A percentile compares a stretch with the other conserved stretches of the same genome.
These are phyloP conservation scores for Actinomortierella ambigua DNA, from an alignment of 371 early-diverging fungal species.

Conservation along the genomic window DNA sequence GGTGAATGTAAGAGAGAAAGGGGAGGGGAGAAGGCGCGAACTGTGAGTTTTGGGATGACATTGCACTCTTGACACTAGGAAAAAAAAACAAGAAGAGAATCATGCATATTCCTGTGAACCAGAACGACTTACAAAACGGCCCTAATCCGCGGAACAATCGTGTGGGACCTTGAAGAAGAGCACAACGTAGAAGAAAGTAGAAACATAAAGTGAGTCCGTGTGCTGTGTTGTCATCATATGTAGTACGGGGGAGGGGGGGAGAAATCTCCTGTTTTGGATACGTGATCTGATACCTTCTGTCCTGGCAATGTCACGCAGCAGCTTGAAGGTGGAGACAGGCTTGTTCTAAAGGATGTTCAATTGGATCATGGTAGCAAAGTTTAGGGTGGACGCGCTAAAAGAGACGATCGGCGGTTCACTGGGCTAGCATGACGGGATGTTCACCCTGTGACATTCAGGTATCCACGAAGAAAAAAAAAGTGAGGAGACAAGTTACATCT, in stretches of 20 bases:
- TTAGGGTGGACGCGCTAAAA: too few relatives aligned
- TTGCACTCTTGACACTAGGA: too few relatives aligned
- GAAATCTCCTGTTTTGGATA: too few relatives aligned
- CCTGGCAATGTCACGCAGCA: constrained; percentile 42
- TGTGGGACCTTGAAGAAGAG: constrained; percentile 20
- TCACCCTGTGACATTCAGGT: too few relatives aligned
- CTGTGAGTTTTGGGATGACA: too few relatives aligned
- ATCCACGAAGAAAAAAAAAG: too few relatives aligned
- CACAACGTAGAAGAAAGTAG: background rate
- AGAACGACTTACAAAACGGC: constrained; percentile 26
- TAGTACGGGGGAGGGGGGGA: too few relatives aligned
- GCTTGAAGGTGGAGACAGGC: constrained; percentile 36
- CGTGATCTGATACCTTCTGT: constrained; percentile 29
- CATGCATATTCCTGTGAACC: too few relatives aligned
- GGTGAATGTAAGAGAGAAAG: background rate
- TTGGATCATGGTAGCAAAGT: too few relatives aligned
- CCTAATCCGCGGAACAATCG: constrained; percentile 41
- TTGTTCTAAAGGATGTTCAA: constrained; percentile 16
- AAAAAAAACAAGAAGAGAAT: too few relatives aligned
- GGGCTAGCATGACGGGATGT: too few relatives aligned
- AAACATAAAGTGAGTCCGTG: background rate
- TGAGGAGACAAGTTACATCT: constrained; percentile 19
- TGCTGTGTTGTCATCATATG: background rate
- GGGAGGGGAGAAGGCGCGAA: background rate
- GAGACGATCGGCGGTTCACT: too few relatives aligned